phyloP scores from a whole-genome alignment of 345 rosid species.

The Eucalyptus curtisii region DNA sequence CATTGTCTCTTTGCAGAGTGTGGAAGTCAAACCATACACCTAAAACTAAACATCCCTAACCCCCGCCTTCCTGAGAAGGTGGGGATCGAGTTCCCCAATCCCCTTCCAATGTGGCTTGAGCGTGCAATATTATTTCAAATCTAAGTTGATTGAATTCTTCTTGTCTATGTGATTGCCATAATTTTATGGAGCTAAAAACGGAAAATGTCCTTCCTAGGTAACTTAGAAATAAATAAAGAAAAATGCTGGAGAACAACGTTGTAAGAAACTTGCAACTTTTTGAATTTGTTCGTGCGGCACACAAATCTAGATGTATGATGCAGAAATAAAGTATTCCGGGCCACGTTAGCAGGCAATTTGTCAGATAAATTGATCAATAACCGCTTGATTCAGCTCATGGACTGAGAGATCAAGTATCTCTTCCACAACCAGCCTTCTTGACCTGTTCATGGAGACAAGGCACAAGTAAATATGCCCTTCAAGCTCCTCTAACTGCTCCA shows the following conservation, averaged over 20 bases:
- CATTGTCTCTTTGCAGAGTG: too few relatives aligned
- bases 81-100: too few relatives aligned
- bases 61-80: accelerated
- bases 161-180: not conserved
- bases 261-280: not conserved
- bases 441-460: slow-evolving; percentile 67
- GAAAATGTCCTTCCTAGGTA: not conserved
- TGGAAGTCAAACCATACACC: too few relatives aligned
- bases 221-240: not conserved
- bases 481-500: slow-evolving; percentile 71
- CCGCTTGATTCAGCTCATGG: not conserved
- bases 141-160: not conserved
- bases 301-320: not conserved
- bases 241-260: not conserved
- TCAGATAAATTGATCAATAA: not conserved
- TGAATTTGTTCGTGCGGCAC: not conserved
- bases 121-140: not conserved
- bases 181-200: not conserved
- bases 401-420: slow-evolving; percentile 9
- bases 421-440: slow-evolving; percentile 47
- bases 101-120: not conserved
- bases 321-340: not conserved
- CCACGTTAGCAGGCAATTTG: not conserved
- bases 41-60: too few relatives aligned
- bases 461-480: slow-evolving; percentile 60